Percentiles rank a stretch among this genome's conserved stretches.
These are phyloP conservation scores for Crassisporium funariophilum DNA, from an alignment of 768 basidiomycete genomes.

Conservation along the genomic window DNA sequence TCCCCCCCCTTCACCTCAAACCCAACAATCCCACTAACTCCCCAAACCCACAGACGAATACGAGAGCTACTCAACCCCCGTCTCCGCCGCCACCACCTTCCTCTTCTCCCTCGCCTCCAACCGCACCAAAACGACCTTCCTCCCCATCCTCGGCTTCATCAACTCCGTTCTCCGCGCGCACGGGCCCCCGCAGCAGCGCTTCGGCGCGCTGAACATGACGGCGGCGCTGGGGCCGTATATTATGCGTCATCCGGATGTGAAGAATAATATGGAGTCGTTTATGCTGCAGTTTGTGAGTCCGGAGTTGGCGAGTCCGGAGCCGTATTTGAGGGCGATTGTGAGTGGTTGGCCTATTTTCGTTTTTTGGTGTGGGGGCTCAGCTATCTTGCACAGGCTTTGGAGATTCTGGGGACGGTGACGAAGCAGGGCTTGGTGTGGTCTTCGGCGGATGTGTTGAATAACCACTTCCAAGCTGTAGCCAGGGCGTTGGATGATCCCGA, in stretches of 20 bases:
- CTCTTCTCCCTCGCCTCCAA: constrained; percentile 76
- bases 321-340: constrained; percentile 79
- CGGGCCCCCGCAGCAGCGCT: constrained; percentile 55
- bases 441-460: constrained; percentile 70
- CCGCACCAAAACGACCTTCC: constrained; percentile 80
- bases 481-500: constrained; percentile 75
- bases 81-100: constrained; percentile 79
- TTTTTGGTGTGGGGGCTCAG: constrained; percentile 1
- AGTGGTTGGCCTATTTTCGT: constrained; percentile 27
- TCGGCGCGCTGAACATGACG: constrained; percentile 85
- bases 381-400: constrained; percentile 58
- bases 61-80: constrained; percentile 75
- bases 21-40: not conserved
- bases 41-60: constrained; percentile 79
- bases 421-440: constrained; percentile 72
- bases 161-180: constrained; percentile 71
- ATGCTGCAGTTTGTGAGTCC: constrained; percentile 73
- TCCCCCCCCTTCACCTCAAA: not conserved
- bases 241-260: constrained; percentile 83
- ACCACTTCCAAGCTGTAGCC: constrained; percentile 66
- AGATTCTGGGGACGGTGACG: constrained; percentile 75
- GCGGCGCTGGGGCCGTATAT: constrained; percentile 76
- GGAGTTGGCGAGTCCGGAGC: constrained; percentile 64
- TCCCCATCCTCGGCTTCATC: constrained; percentile 78
- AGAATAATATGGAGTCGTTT: constrained; percentile 76